phyloP scores from a whole-genome alignment of 129 eudicot genomes.

The Arctium lappa region DNA sequence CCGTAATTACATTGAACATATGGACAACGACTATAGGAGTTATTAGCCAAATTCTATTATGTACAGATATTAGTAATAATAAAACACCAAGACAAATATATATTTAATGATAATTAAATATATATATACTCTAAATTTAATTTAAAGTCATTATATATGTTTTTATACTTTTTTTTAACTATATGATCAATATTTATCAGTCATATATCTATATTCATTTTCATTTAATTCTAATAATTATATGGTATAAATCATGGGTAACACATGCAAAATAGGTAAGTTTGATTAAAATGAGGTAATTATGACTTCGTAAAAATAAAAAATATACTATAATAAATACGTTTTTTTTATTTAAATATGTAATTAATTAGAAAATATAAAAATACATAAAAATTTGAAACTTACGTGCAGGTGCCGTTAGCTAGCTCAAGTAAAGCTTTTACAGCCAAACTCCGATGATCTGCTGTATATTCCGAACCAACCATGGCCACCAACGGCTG shows the following conservation, averaged over 20 bases:
- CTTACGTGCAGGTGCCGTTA: slow-evolving; percentile 86
- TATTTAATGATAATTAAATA: not conserved
- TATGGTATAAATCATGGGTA: not conserved
- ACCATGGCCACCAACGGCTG: slow-evolving; percentile 87
- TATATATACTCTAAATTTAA: not conserved
- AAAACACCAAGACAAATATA: no score
- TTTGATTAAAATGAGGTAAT: no score
- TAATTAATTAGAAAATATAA: not conserved
- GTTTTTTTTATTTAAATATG: not conserved
- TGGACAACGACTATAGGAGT: not conserved
- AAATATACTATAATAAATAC: not conserved
- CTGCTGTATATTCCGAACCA: slow-evolving; percentile 42
- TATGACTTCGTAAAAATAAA: not conserved
- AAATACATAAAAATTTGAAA: not conserved
- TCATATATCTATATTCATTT: not conserved
- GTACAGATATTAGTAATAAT: not conserved
- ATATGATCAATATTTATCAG: no score
- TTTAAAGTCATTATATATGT: no score
- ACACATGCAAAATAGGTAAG: not conserved
- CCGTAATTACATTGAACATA: not conserved
- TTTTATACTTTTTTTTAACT: no score
- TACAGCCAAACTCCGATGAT: slow-evolving; percentile 60
- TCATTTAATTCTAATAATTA: no score
- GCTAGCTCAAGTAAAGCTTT: slow-evolving; percentile 67
- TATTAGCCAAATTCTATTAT: not conserved